These are phyloP conservation scores for Lentinus brumalis DNA, from an alignment of 768 basidiomycete species.

Conservation along the genomic window DNA sequence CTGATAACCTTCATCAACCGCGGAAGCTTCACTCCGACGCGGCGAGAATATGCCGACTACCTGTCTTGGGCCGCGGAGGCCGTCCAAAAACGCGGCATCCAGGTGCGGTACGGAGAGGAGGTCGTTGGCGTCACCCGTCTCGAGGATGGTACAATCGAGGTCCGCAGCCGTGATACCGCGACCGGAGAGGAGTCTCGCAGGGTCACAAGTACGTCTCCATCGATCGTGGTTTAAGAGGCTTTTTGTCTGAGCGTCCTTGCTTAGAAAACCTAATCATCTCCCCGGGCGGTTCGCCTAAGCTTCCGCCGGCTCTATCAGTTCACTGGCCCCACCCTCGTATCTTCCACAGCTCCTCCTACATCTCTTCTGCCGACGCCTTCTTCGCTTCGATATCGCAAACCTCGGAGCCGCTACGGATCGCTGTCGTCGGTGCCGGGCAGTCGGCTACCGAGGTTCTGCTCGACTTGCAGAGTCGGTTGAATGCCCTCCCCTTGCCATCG, in stretches of 20 bases:
- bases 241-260: conserved; percentile 5
- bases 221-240: neutral
- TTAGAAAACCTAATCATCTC: conserved; percentile 52
- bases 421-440: conserved; percentile 51
- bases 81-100: conserved; percentile 45
- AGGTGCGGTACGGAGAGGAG: conserved; percentile 48
- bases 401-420: conserved; percentile 39
- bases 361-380: conserved; percentile 39
- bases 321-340: conserved; percentile 39
- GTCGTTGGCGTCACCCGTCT: conserved; percentile 42
- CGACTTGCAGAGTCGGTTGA: conserved; percentile 44
- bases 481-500: conserved; percentile 29
- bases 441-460: conserved; percentile 50
- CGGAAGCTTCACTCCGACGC: conserved; percentile 50
- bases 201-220: conserved; percentile 39
- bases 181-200: conserved; percentile 38
- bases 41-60: conserved; percentile 58
- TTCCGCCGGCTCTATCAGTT: conserved; percentile 40
- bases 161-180: conserved; percentile 38
- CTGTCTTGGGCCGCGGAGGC: conserved; percentile 51
- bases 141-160: conserved; percentile 37
- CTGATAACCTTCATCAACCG: conserved; percentile 56
- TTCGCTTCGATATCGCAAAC: conserved; percentile 31
- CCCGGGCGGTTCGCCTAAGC: conserved; percentile 49
- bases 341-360: conserved; percentile 48